phyloP scores from a whole-genome alignment of 257 asterid genomes.

The Oldenlandia corymbosa region DNA sequence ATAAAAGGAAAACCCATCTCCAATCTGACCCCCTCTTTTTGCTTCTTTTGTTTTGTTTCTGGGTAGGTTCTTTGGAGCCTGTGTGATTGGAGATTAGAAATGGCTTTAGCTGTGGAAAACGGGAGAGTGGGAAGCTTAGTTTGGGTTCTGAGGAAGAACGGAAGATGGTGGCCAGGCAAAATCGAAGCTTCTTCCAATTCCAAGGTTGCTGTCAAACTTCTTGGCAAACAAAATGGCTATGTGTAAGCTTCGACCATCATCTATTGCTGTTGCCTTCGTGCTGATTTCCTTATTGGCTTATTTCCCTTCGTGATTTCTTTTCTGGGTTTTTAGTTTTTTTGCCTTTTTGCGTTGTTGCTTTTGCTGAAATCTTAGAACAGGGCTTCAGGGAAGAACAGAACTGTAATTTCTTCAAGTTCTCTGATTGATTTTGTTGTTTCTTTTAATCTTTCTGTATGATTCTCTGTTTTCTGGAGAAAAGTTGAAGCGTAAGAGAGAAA shows the following conservation, averaged over 20 bases:
- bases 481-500: background rate
- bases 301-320: background rate
- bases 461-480: too few species aligned
- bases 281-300: too few species aligned
- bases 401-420: too few species aligned
- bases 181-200: constrained; percentile 17
- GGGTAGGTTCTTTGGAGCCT: background rate
- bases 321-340: background rate
- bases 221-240: constrained; percentile 23
- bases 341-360: too few species aligned
- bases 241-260: constrained; percentile 21
- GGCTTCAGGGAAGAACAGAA: too few species aligned
- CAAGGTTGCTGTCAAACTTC: constrained; percentile 27
- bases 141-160: constrained; percentile 28
- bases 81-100: constrained; percentile 5
- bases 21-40: background rate
- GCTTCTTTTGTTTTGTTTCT: background rate
- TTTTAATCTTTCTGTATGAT: too few species aligned
- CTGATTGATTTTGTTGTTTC: too few species aligned
- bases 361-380: too few species aligned
- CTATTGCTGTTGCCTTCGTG: background rate
- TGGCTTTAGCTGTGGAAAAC: constrained; percentile 15
- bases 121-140: constrained; percentile 26
- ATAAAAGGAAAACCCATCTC: background rate
- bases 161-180: constrained; percentile 30